Evolutionary conservation across 2,329 filamentous ascomycete genomes (phyloP), one percentile per base, ranked within the genome.

Genomic region (Rosellinia necatrix): DNA sequence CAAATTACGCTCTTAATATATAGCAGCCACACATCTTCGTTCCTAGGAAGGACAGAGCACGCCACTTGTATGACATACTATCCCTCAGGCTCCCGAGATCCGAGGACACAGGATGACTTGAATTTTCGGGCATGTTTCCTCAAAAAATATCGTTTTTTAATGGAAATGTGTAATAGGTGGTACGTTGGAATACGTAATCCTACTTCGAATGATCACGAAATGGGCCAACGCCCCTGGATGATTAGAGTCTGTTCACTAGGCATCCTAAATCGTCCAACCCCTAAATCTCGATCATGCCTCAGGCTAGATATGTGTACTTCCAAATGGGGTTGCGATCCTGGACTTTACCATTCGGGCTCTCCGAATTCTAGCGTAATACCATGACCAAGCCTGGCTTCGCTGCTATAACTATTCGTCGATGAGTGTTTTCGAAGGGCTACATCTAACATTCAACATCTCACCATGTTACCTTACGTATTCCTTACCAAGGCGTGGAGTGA

Each of bases 21-120:
- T 29, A 15, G 17, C 30, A 1, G 29, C 52, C 21, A 29, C 40
- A 52, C 38, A 21, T 32, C 24, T 49, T 37, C 34, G 27, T 35
- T 40, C 44, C 19, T 24, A 9, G 22, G 34, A 29, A 42, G 41
- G 34, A 30, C 38, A 34, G 21, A n/a, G 40, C n/a, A n/a, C n/a
- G n/a, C 40, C n/a, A 40, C 27, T 17, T 34, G 42, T 54, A 34
- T 17, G 38, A 35, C 43, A 29, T 21, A 29, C 53, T 48, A n/a
- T 46, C 22, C 12, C 22, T 41, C 9, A n/a, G 12, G 8, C 15
- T 42, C 43, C 43, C 43, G 53, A 59, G 34, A 50, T 27, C 6
- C 13, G 13, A 46, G 15, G 21, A 17, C 6, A 40, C 30, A 35
- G n/a, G 9, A 56, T 15, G 10, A 44, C 19, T 25, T 6, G n/a